Conservation (phyloP, 495 filamentous ascomycete species). For the Tuber magnatum region DNA sequence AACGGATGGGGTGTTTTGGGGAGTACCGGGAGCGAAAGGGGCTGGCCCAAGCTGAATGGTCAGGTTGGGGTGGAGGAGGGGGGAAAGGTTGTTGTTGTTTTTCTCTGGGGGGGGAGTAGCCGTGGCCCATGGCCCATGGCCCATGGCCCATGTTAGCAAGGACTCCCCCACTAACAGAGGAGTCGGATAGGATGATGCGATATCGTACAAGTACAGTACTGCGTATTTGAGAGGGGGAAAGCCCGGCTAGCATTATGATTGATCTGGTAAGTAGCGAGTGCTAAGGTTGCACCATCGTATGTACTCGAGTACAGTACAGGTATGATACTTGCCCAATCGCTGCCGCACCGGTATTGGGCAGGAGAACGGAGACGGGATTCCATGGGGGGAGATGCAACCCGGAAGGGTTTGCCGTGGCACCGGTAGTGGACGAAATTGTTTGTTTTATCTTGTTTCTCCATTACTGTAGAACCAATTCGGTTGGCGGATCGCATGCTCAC, state of each 20-base stretch:
- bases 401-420: background rate
- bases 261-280: background rate
- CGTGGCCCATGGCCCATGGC: background rate
- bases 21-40: background rate
- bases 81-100: background rate
- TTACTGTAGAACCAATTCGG: background rate
- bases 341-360: background rate
- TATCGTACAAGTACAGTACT: too few species aligned
- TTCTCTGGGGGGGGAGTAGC: background rate
- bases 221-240: background rate
- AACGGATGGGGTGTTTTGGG: background rate
- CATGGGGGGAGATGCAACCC: background rate
- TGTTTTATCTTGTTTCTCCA: slow-evolving; percentile 1
- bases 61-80: background rate
- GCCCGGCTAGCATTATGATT: background rate
- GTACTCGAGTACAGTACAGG: background rate
- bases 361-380: background rate
- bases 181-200: background rate
- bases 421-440: background rate
- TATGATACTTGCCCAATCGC: background rate
- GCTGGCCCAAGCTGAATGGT: background rate
- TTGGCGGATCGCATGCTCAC: background rate
- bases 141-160: background rate
- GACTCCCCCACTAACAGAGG: background rate
- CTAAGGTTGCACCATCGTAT: background rate